A percentile compares a stretch with the other conserved stretches of the same genome.
Conservation (phyloP, 2,329 filamentous ascomycete species). For the Alternaria ethzedia region DNA sequence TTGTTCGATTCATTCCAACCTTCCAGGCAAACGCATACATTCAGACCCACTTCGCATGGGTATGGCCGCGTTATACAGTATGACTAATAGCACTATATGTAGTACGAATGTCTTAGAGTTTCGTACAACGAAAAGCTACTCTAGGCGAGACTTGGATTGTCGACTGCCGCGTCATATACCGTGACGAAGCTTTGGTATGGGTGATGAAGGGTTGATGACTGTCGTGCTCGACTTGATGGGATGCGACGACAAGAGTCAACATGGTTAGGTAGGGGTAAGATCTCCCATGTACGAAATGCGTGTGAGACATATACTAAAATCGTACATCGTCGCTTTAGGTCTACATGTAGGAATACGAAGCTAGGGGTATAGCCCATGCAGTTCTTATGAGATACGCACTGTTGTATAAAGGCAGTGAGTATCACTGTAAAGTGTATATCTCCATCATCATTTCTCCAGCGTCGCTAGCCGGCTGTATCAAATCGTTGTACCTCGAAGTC, state of each 20-base stretch:
- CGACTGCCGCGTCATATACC: neutral
- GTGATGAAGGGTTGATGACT: neutral
- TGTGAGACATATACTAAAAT: neutral
- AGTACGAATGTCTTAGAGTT: neutral
- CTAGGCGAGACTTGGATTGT: neutral
- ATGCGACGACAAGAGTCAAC: neutral
- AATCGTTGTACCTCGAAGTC: neutral
- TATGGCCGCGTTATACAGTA: neutral
- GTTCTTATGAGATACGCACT: neutral
- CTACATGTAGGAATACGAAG: neutral
- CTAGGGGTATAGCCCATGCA: neutral
- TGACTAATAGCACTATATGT: neutral
- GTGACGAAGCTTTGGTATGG: neutral
- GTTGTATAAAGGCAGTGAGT: neutral
- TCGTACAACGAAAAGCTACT: slow-evolving; percentile 1
- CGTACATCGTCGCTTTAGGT: neutral
- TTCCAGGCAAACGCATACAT: neutral
- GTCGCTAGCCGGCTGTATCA: neutral
- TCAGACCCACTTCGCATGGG: neutral
- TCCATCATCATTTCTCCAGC: neutral
- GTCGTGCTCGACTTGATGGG: neutral
- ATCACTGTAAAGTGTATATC: neutral
- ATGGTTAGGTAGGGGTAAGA: neutral
- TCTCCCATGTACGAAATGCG: neutral
- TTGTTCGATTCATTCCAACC: neutral